Percentiles rank a stretch among this genome's conserved stretches.
These are phyloP conservation scores for Hibiscus mutabilis DNA, from an alignment of 345 rosid species.

Conservation along the genomic window DNA sequence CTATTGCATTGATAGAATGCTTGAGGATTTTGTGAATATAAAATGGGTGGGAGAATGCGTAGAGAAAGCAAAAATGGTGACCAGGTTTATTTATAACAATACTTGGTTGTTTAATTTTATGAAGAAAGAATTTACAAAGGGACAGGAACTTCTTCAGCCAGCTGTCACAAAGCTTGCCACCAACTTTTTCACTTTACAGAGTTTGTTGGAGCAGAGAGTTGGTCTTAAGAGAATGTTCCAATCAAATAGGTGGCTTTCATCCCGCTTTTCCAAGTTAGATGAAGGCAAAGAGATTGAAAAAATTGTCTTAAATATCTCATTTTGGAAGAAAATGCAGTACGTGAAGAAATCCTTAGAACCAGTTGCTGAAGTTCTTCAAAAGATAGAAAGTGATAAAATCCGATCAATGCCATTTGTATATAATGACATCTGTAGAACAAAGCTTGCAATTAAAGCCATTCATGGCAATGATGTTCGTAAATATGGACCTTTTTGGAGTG, in stretches of 20 bases:
- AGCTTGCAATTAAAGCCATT: slow-evolving; percentile 50
- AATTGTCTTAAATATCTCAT: slow-evolving; percentile 42
- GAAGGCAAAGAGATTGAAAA: slow-evolving; percentile 64
- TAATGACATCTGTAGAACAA: slow-evolving; percentile 52
- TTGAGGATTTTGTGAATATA: slow-evolving; percentile 57
- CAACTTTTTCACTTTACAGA: slow-evolving; percentile 48
- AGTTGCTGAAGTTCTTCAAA: slow-evolving; percentile 47
- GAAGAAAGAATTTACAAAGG: slow-evolving; percentile 63
- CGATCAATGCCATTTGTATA: slow-evolving; percentile 48
- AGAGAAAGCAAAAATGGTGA: slow-evolving; percentile 52
- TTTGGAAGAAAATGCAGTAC: slow-evolving; percentile 70
- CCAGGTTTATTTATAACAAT: slow-evolving; percentile 53
- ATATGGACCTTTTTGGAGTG: slow-evolving; percentile 73
- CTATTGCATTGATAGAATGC: slow-evolving; percentile 52
- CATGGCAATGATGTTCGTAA: slow-evolving; percentile 57
- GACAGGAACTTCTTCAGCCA: slow-evolving; percentile 60
- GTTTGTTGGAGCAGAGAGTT: slow-evolving; percentile 51
- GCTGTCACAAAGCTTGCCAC: slow-evolving; percentile 40
- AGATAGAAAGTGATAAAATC: slow-evolving; percentile 37
- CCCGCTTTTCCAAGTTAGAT: slow-evolving; percentile 40
- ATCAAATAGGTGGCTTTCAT: slow-evolving; percentile 60
- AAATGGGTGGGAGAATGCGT: slow-evolving; percentile 57
- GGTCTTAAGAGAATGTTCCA: slow-evolving; percentile 61
- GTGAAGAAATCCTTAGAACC: slow-evolving; percentile 64
- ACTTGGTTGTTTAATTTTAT: slow-evolving; percentile 51